phyloP scores from a whole-genome alignment of 805 yeast species.

The Spathaspora girioi region DNA sequence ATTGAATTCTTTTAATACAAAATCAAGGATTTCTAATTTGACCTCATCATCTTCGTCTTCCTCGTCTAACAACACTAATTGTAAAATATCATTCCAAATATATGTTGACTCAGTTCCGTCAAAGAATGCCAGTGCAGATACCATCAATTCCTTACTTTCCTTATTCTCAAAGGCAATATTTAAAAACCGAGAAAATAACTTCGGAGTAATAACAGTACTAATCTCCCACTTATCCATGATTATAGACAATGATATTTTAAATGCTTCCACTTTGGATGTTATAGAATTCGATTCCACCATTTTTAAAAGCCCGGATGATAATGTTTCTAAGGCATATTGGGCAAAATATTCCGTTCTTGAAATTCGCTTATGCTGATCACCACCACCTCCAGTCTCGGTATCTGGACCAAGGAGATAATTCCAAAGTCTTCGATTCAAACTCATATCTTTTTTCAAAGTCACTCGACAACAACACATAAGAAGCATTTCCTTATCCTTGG shows the following conservation, averaged over 20 bases:
- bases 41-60: slow-evolving; percentile 12
- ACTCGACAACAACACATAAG: slow-evolving; percentile 63
- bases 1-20: slow-evolving; percentile 61
- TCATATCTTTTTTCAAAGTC: slow-evolving; percentile 84
- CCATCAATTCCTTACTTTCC: slow-evolving; percentile 43
- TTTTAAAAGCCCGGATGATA: slow-evolving; percentile 52
- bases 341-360: slow-evolving; percentile 50
- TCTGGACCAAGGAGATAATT: slow-evolving; percentile 89
- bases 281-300: slow-evolving; percentile 32
- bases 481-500: slow-evolving; percentile 54
- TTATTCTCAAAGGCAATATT: slow-evolving; percentile 34
- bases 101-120: slow-evolving; percentile 79
- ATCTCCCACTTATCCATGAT: slow-evolving; percentile 95
- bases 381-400: slow-evolving; percentile 6
- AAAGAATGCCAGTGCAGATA: slow-evolving; percentile 66
- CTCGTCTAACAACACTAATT: slow-evolving; percentile 31
- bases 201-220: slow-evolving; percentile 70
- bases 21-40: slow-evolving; percentile 48
- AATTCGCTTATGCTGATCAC: neutral
- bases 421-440: slow-evolving; percentile 91
- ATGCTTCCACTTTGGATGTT: slow-evolving; percentile 45
- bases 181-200: slow-evolving; percentile 63
- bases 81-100: slow-evolving; percentile 68
- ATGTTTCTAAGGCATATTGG: slow-evolving; percentile 47
- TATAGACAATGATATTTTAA: slow-evolving; percentile 59